phyloP scores from a whole-genome alignment of 176 grass and related monocot genomes.

The Avena atlantica region DNA sequence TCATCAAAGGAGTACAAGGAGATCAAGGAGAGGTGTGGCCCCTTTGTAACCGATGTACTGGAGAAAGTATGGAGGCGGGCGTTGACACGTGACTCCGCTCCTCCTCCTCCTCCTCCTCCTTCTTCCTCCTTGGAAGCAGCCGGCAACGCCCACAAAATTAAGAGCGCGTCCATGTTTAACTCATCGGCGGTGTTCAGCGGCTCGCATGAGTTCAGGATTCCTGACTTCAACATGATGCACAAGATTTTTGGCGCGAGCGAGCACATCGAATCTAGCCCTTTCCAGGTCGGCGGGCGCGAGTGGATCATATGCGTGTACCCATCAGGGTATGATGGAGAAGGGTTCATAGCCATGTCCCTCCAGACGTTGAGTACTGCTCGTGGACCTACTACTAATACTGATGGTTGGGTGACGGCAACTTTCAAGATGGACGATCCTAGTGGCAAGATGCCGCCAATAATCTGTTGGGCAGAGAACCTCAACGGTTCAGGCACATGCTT shows the following conservation, averaged over 20 bases:
- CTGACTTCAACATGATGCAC: background rate
- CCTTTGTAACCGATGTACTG: background rate
- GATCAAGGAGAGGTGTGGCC: background rate
- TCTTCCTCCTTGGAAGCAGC: too few relatives aligned
- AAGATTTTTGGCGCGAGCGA: background rate
- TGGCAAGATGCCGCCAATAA: too few relatives aligned
- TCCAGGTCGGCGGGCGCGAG: background rate
- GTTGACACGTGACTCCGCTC: too few relatives aligned
- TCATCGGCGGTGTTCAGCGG: background rate
- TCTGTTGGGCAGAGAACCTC: too few relatives aligned
- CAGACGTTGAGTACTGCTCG: too few relatives aligned
- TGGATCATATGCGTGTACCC: background rate
- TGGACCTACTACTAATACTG: too few relatives aligned
- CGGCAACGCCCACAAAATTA: background rate
- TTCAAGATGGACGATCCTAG: too few relatives aligned
- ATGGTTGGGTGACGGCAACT: too few relatives aligned
- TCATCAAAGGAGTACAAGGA: background rate
- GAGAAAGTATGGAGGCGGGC: background rate
- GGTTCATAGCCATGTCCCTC: background rate
- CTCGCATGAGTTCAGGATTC: background rate
- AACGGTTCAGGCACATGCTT: background rate
- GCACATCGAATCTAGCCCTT: background rate
- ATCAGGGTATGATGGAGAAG: background rate
- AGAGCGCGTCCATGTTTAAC: background rate
- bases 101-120: too few relatives aligned